Evolutionary conservation across 257 asterid genomes (phyloP), one percentile per base, ranked within the genome.

Genomic region (Galeopsis tetrahit): DNA sequence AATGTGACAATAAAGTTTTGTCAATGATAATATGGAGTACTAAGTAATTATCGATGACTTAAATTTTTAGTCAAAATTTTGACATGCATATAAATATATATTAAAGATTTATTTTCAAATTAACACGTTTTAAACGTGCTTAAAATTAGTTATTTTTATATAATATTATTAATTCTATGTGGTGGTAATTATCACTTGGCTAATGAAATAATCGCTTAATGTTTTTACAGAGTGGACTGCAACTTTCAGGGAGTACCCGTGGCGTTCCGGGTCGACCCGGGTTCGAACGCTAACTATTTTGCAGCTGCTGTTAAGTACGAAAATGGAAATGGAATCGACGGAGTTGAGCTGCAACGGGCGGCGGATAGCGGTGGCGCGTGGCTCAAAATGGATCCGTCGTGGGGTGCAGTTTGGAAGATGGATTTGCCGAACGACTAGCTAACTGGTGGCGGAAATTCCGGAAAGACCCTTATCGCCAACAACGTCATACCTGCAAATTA

Each of bases 381-480:
- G 96, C 61, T 74, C 13, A 58, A 75, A 32, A 93, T 93, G 97
- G 79, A 79, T 44, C 84, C 34, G 49, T 87, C 89, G 6, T 89
- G 96, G 95, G 98, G 98, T 10, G 92, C 95, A 2, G 89, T 88
- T 39, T 90, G 89, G 91, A 90, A 82, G 79, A 66, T 80, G 46
- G 79, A 90, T 35, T 10, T 73, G 80, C 57, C 83, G 35, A 4
- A 60, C 43, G 42, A 73, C 28, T 66, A 85, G 57, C 79, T 93
- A 1, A 93, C 86, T 5, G 77, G 78, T 3, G 89, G 80, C 10
- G 75, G 67, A 13, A 69, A 59, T 7, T 74, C 88, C 6, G 89
- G 87, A 9, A 77, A 84, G 66, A 81, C 79, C 39, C 65, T 93
- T 15, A 87, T 83, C 44, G 97, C 93, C 31, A 40, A 76, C 44